phyloP scores from a whole-genome alignment of 106 monocot genomes.

The Phalaenopsis equestris region DNA sequence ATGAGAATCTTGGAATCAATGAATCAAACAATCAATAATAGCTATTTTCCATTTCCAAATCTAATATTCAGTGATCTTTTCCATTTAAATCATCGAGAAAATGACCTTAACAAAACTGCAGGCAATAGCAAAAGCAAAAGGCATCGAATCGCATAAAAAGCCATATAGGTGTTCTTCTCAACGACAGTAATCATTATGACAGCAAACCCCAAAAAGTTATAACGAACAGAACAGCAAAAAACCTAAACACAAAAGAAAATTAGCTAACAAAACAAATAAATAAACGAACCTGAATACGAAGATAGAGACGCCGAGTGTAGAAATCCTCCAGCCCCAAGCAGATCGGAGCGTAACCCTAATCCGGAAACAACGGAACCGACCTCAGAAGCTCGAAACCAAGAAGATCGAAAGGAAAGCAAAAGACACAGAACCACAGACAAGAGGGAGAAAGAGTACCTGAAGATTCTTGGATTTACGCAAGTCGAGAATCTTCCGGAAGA shows the following conservation, averaged over 20 bases:
- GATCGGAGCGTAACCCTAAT: constrained; percentile 79
- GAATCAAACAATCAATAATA: not conserved
- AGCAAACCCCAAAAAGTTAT: not conserved
- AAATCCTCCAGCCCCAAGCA: constrained; percentile 86
- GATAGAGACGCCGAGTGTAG: constrained; percentile 74
- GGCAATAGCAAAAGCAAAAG: not conserved
- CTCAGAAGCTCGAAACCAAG: not conserved
- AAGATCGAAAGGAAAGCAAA: not conserved
- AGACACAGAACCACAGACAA: not conserved
- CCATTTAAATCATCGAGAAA: not conserved
- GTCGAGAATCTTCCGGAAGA: constrained; percentile 71
- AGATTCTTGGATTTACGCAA: constrained; percentile 48
- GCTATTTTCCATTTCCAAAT: not conserved
- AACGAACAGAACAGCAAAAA: constrained; percentile 1
- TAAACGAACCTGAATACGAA: constrained; percentile 65
- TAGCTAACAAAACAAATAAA: not conserved
- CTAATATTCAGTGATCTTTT: not conserved
- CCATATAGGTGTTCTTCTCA: not conserved
- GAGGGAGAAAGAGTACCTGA: constrained; percentile 24
- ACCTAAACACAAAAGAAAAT: not conserved
- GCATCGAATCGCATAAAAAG: not conserved
- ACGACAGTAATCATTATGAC: not conserved
- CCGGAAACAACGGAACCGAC: not conserved
- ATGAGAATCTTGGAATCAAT: not conserved
- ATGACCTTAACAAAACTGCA: not conserved